Evolutionary conservation across 2,329 filamentous ascomycete genomes (phyloP).

Genomic region (Myriosclerotinia scirpicola): DNA sequence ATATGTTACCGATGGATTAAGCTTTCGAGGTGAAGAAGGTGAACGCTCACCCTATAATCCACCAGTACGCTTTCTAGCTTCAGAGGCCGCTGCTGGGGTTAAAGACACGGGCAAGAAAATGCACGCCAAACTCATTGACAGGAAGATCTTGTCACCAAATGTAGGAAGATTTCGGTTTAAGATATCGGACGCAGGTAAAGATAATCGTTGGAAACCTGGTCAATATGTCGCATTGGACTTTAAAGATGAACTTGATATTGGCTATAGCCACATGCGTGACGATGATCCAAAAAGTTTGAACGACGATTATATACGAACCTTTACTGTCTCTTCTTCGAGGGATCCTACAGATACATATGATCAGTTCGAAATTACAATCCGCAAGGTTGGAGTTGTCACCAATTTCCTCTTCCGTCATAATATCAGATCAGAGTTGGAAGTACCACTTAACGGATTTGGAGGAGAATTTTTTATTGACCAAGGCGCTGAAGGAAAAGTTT

Average conservation of each 20-base stretch:
- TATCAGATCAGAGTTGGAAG: constrained; percentile 53
- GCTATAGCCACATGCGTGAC: constrained; percentile 82
- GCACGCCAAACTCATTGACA: constrained; percentile 56
- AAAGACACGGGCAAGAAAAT: constrained; percentile 26
- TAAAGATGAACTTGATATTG: constrained; percentile 63
- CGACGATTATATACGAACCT: constrained; percentile 80
- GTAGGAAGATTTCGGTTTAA: constrained; percentile 65
- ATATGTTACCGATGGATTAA: constrained; percentile 63
- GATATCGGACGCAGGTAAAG: constrained; percentile 43
- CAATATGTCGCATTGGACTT: constrained; percentile 81
- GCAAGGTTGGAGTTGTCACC: constrained; percentile 69
- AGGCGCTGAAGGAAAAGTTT: constrained; percentile 37
- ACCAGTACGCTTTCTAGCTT: constrained; percentile 60
- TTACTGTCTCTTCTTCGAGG: constrained; percentile 67
- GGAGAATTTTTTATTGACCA: constrained; percentile 56
- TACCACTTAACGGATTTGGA: constrained; percentile 72
- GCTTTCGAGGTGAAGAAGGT: constrained; percentile 62
- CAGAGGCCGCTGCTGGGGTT: constrained; percentile 49
- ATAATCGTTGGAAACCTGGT: constrained; percentile 59
- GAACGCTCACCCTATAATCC: constrained; percentile 79
- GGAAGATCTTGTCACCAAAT: constrained; percentile 62
- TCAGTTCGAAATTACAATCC: constrained; percentile 68
- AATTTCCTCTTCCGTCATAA: constrained; percentile 61
- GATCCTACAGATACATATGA: constrained; percentile 29
- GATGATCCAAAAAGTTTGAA: constrained; percentile 78